Evolutionary conservation across 1,284 basidiomycete genomes (phyloP).

Genomic region (Naganishia sp.): DNA sequence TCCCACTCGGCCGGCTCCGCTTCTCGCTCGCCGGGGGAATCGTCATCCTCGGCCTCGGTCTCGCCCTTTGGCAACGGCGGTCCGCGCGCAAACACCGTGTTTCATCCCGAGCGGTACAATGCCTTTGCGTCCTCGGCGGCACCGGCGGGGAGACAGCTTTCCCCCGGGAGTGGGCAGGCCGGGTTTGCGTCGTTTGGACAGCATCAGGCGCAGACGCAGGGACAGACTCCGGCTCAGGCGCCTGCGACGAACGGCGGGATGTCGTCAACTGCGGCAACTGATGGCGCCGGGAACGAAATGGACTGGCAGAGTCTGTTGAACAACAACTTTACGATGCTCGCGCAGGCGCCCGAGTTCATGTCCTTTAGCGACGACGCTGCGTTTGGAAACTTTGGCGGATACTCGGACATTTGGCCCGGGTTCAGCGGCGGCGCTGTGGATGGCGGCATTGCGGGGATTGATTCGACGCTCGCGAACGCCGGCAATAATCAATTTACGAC

Average conservation of each 20-base stretch:
- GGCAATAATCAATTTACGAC: constrained; percentile 27
- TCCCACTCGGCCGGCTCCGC: constrained; percentile 17
- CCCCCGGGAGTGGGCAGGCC: too few relatives aligned
- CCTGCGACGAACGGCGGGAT: background rate
- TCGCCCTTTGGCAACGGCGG: constrained; percentile 5
- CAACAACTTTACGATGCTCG: constrained; percentile 38
- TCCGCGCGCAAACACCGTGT: constrained; percentile 9
- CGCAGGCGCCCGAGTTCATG: constrained; percentile 41
- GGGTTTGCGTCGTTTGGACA: too few relatives aligned
- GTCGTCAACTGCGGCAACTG: too few relatives aligned
- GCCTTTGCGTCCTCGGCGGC: constrained; percentile 27
- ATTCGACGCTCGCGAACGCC: constrained; percentile 22
- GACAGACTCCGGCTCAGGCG: background rate
- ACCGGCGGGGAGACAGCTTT: background rate
- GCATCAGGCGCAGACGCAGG: background rate
- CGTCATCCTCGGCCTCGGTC: constrained; percentile 26
- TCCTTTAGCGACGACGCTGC: constrained; percentile 41
- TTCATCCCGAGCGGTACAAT: constrained; percentile 35
- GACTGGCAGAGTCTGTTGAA: constrained; percentile 27
- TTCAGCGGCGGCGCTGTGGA: background rate
- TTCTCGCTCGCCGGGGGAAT: constrained; percentile 12
- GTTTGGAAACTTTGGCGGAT: constrained; percentile 28
- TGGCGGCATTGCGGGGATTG: constrained; percentile 30
- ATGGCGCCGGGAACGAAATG: constrained; percentile 33
- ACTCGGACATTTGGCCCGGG: constrained; percentile 23